Percentiles rank a stretch among this genome's conserved stretches.
phyloP scores from a whole-genome alignment of 164 flowering plant species.

The Akebia trifoliata region DNA sequence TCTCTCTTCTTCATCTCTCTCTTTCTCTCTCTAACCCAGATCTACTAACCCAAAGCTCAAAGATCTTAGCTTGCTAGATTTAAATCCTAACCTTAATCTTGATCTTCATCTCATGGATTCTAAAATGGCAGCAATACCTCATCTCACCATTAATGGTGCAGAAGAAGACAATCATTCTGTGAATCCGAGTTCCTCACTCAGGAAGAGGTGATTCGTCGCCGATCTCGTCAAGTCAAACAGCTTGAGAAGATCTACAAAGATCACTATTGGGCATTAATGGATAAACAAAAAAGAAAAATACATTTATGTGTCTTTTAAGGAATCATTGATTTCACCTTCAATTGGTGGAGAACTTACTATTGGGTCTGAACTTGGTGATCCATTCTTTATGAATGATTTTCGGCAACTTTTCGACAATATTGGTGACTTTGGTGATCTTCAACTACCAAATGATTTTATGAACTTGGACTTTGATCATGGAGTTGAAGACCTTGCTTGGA shows the following conservation, averaged over 20 bases:
- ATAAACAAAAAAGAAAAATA: conserved; percentile 30
- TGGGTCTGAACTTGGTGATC: conserved; percentile 38
- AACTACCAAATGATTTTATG: conserved; percentile 35
- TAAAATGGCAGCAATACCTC: not conserved
- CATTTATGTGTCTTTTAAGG: conserved; percentile 22
- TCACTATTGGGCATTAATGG: conserved; percentile 72
- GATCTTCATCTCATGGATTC: conserved; percentile 4
- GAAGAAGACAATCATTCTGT: conserved; percentile 32
- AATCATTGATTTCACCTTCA: conserved; percentile 17
- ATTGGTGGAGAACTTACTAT: conserved; percentile 33
- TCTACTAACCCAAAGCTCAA: too few relatives aligned
- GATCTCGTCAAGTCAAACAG: conserved; percentile 38
- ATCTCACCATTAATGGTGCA: conserved; percentile 22
- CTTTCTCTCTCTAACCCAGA: too few relatives aligned
- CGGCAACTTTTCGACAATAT: conserved; percentile 31
- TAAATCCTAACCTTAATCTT: conserved; percentile 18
- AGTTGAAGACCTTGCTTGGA: conserved; percentile 35
- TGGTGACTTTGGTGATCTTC: conserved; percentile 36
- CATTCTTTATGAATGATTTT: conserved; percentile 30
- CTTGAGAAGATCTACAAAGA: conserved; percentile 36
- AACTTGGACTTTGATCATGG: conserved; percentile 32
- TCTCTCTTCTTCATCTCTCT: too few relatives aligned
- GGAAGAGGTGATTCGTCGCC: conserved; percentile 49
- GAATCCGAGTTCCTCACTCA: conserved; percentile 40
- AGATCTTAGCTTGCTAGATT: too few relatives aligned